phyloP scores from a whole-genome alignment of 2,329 filamentous ascomycete genomes.

The Zopfia rhizophila region DNA sequence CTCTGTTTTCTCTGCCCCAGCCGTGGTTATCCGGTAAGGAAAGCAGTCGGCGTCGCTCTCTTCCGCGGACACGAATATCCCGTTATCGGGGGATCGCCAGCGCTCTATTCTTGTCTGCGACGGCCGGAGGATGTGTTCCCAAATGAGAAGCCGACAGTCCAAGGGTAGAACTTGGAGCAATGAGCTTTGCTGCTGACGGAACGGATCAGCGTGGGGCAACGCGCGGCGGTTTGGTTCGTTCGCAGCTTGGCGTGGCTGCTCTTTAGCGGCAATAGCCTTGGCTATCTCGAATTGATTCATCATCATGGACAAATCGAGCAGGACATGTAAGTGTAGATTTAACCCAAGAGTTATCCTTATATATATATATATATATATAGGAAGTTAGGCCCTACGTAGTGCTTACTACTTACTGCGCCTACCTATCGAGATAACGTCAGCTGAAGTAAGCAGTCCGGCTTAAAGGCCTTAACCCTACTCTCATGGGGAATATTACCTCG shows the following conservation, averaged over 20 bases:
- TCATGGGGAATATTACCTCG: too few relatives aligned
- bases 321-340: too few relatives aligned
- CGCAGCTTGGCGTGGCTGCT: conserved; percentile 12
- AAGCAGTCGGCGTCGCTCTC: conserved; percentile 18
- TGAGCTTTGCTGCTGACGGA: conserved; percentile 5
- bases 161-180: conserved; percentile 1
- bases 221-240: conserved; percentile 4
- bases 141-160: conserved; percentile 18
- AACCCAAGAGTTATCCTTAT: too few relatives aligned
- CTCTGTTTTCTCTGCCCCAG: conserved; percentile 9
- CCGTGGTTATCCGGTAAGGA: conserved; percentile 17
- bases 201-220: conserved; percentile 10
- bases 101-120: conserved; percentile 18
- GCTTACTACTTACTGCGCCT: too few relatives aligned
- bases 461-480: too few relatives aligned
- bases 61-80: background rate
- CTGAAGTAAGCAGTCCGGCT: too few relatives aligned
- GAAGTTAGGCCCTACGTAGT: too few relatives aligned
- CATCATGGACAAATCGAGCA: too few relatives aligned
- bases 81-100: conserved; percentile 8
- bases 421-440: too few relatives aligned
- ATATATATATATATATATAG: too few relatives aligned
- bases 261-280: conserved; percentile 7
- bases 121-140: conserved; percentile 12
- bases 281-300: too few relatives aligned